Base-by-base conservation (phyloP, 2,329 filamentous ascomycete species). In the Capronia epimyces region DNA sequence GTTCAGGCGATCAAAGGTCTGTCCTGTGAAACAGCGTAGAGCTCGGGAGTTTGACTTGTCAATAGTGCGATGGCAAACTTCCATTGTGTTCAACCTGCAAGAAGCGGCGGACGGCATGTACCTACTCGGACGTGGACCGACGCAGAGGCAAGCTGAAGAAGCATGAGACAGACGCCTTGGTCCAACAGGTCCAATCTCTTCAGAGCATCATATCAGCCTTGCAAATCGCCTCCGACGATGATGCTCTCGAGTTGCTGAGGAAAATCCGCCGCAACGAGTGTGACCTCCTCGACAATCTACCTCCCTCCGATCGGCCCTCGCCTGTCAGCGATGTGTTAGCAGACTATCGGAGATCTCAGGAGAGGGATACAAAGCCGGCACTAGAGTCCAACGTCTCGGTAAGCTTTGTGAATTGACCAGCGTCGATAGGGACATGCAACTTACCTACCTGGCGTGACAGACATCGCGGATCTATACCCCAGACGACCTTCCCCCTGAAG, bases 71-170 rank as follows among this genome's bases (percentile, higher is more conserved):
- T 31, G 46, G 40, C 41, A 39, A 43, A 39, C 44, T 37, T 15
- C 50, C 50, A 25, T 32, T 21, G 10, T 52, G 50, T 18, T 48
- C 44, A 12, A 43, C 50, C 25, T 52, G 50, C 25, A 20, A 36
- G n/a, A 36, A 31, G 10, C 39, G 41, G 20, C 29, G 41, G 24
- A 52, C 40, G 20, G 18, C 18, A 8, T 52, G 50, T 22, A 25
- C 16, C 15, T 52, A 52, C 32, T 44, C 44, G 3, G 40, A 31
- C 9, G 32, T 52, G 7, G 50, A 52, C 29, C 44, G 50, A 16
- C 50, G 50, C 34, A 43, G 45, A 49, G 45, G 45, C 18, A 49
- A 49, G 34, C 25, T 48, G 13, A 52, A 43, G 41, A 39, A 42
- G 20, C 27, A 48, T 22, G 44, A 52, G 40, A 44, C 45, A 15